These are phyloP conservation scores for Kazachstania viticola DNA, from an alignment of 805 yeast species.

Conservation along the genomic window DNA sequence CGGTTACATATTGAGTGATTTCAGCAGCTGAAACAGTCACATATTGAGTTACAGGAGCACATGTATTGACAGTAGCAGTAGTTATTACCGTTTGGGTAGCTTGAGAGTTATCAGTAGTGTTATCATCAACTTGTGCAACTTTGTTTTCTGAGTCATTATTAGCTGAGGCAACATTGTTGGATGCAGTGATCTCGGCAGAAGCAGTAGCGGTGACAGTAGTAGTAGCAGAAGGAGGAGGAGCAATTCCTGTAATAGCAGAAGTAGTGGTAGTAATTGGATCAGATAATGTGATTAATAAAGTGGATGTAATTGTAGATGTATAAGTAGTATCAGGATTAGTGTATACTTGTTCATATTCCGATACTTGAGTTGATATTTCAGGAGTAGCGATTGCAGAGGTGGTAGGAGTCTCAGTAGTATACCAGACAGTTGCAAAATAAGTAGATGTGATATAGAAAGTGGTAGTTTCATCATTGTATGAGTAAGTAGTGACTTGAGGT, in stretches of 20 bases:
- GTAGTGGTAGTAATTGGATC: neutral
- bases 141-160: conserved; percentile 2
- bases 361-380: neutral
- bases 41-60: conserved; percentile 5
- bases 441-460: conserved; percentile 15
- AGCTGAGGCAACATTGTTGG: conserved; percentile 4
- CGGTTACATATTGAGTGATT: conserved; percentile 10
- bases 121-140: conserved; percentile 2
- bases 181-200: conserved; percentile 10
- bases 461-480: conserved; percentile 17
- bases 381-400: conserved; percentile 1
- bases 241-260: neutral
- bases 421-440: conserved; percentile 6
- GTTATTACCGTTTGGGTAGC: neutral
- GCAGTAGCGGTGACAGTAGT: conserved; percentile 8
- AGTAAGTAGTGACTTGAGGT: conserved; percentile 7
- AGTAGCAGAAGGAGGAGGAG: neutral
- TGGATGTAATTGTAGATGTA: conserved; percentile 16
- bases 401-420: conserved; percentile 2
- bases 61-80: conserved; percentile 1
- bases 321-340: conserved; percentile 4
- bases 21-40: conserved; percentile 14
- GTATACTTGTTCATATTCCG: conserved; percentile 2
- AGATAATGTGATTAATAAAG: conserved; percentile 9
- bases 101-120: conserved; percentile 4